Base-by-base conservation (phyloP, 2,329 filamentous ascomycete genomes). In the Dendryphion nanum region DNA sequence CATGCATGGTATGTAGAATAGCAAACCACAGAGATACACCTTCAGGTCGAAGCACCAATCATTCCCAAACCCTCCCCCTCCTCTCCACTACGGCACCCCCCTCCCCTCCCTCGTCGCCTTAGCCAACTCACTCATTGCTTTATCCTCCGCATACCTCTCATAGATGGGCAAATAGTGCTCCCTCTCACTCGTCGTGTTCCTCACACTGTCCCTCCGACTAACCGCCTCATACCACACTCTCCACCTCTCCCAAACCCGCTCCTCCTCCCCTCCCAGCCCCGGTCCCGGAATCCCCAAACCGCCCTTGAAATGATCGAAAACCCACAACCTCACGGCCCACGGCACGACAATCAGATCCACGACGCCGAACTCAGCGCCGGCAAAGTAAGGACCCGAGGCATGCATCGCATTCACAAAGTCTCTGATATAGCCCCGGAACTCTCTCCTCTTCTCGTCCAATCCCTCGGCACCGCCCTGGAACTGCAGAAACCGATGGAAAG, bases 291-390 rank as follows among this genome's bases (percentile, higher is more conserved):
- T 68, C 0, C 72, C 70, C n/a, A 73, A 44, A 0, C 76, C 76
- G 2, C 71, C 73, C 40, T 90, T 90, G 58, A 84, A 90, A 45
- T 87, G 75, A 50, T 90, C 84, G 48, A 90, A 82, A 5, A 88
- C 68, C 71, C 85, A 90, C 15, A 89, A 57, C 12, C 86, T 72
- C 37, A 81, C 76, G 0, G 82, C 81, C 85, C 85, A 90, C 0
- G 86, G 86, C 24, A 81, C 85, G 3, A 89, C 67, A 45, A 80
- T 76, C 17, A 89, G 70, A 60, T 91, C 86, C 12, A 88, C 78
- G 15, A 89, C 64, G 37, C 75, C 75, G n/a, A 87, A 76, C 26
- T 74, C 67, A 1, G 69, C 60, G 1, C 85, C 85, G 1, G 82
- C 57, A 55, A 89, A 90, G 66, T 77, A 90, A 0, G 85, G 85